Base-by-base conservation (phyloP, 257 asterid species). In the Penstemon barbatus region DNA sequence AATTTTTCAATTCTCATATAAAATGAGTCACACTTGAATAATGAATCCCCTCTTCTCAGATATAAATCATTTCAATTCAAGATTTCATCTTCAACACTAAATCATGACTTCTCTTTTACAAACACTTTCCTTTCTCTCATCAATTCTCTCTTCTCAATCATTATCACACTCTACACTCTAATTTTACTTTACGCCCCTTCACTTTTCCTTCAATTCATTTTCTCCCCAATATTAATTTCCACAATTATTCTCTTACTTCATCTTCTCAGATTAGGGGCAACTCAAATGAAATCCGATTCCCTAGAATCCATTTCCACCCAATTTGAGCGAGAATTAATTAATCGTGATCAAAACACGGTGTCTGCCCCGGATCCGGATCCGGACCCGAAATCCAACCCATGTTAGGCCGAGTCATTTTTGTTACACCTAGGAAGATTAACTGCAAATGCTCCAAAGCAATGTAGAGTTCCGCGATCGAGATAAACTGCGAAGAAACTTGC, bases 201-300 rank as follows among this genome's bases (percentile, higher is more conserved):
- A 2, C 42, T 42, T 40, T 73, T 71, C 72, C 49, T 60, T 70
- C 70, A 52, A 38, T 33, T 81, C 61, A 46, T 82, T 38, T 74
- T 75, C 79, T 87, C 96, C 39, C 96, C 96, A 4, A 67, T 86
- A 15, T 37, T 82, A 6, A 56, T 87, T 36, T 80, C 87, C 80
- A 77, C 96, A 12, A 70, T 84, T 0, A 38, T 83, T 62, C 80
- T 92, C 42, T 55, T 89, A n/a, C 86, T 92, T 38, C 75, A 75
- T 81, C 88, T 92, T 41, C 96, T 87, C 78, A 65, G 88, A 36
- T 77, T 84, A 48, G 91, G 95, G 69, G 89, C 89, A 0, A 53
- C 71, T 3, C 96, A 82, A 33, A 37, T 1, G 10, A 74, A 9
- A 18, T 68, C 75, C 68, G 50, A 71, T 67, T 39, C 74, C 39